These are phyloP conservation scores for Vitis rotundifolia DNA, from an alignment of 164 flowering plant species.

Conservation along the genomic window DNA sequence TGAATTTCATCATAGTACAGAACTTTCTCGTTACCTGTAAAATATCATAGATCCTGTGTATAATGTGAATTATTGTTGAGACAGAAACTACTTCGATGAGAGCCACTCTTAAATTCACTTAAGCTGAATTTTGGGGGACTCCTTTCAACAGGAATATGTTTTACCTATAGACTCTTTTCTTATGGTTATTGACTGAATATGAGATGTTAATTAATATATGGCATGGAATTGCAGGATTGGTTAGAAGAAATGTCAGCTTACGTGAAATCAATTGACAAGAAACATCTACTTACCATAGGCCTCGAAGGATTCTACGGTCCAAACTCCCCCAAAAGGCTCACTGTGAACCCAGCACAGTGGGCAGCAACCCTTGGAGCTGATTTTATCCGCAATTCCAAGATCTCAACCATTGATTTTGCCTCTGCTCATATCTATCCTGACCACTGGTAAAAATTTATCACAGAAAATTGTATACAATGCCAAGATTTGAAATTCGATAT, in stretches of 20 bases:
- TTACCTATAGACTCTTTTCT: background rate
- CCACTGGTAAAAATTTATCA: conserved; percentile 59
- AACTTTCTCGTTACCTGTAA: too few species aligned
- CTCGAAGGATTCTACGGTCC: conserved; percentile 93
- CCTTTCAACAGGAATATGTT: too few species aligned
- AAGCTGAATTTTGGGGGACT: too few species aligned
- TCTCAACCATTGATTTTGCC: conserved; percentile 71
- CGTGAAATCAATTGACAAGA: conserved; percentile 81
- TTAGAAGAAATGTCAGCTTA: conserved; percentile 81
- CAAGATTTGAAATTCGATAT: background rate
- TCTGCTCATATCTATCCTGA: conserved; percentile 92
- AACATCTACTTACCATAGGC: conserved; percentile 79
- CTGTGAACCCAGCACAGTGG: conserved; percentile 77
- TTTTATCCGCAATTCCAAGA: conserved; percentile 68
- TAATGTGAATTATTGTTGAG: too few species aligned
- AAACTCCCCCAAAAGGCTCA: conserved; percentile 52
- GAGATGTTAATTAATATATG: background rate
- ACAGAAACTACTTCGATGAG: too few species aligned
- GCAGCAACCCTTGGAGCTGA: conserved; percentile 74
- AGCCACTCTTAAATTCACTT: too few species aligned
- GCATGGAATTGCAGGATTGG: conserved; percentile 73
- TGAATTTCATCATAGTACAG: too few species aligned
- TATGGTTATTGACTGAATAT: conserved; percentile 6
- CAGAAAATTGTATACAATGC: background rate
- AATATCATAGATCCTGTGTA: too few species aligned